Evolutionary conservation across 2,329 filamentous ascomycete species (phyloP), one percentile per base, ranked within the genome.

Genomic region (Colletotrichum endophyticum): DNA sequence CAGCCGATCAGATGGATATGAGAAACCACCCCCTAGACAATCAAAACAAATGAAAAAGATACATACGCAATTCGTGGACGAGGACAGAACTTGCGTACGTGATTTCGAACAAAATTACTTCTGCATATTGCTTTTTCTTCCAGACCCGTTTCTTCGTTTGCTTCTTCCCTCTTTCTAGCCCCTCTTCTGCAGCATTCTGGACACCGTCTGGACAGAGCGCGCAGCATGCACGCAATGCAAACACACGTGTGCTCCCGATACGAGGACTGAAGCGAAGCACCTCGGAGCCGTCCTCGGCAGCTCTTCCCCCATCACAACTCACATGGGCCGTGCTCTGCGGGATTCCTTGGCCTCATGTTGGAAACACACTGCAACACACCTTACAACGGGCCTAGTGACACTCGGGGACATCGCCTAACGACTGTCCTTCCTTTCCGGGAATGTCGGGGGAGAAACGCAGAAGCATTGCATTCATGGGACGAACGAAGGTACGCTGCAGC

Each of bases 281-380:
- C 28, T 53, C 56, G 30, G 22, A 62, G 36, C 57, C 71, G 71
- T 22, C 49, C 72, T 73, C 67, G 66, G 57, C 30, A 32, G 27
- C 56, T n/a, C 30, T 53, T 36, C 32, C 12, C 69, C 32, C 73
- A 59, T 75, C 61, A 72, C 25, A 59, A 34, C 28, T 69, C 70
- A 53, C 34, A 57, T 53, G 34, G 59, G n/a, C 49, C 66, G 70
- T 69, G 59, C 64, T 22, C 28, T 53, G 11, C 27, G 22, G 27
- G 44, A 36, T 32, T 53, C 32, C 73, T 73, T 70, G 73, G 73
- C 70, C n/a, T 32, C 68, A 36, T 75, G 30, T 66, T 69, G 73
- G 70, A 73, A 57, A 32, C 30, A 62, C 34, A 59, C 16, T 61
- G 63, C 32, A 69, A 59, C 70, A 28, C 49, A 28, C 36, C 32